phyloP scores from a whole-genome alignment of 1,139 yeast genomes.

The Saccharomyces hybrid region DNA sequence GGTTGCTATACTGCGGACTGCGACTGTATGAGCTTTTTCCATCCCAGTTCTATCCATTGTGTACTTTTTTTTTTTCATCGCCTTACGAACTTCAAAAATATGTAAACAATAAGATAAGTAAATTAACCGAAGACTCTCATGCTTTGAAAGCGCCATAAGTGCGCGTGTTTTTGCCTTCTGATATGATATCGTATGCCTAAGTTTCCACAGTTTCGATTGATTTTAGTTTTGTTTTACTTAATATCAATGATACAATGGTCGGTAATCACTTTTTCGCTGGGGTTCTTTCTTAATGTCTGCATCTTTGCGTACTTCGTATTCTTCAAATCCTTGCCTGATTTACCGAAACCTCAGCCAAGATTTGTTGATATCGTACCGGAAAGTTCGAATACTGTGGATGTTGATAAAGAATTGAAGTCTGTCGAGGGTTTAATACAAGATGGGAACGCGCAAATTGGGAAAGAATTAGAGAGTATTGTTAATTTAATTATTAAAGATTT shows the following conservation, averaged over 20 bases:
- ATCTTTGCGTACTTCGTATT: neutral
- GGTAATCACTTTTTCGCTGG: neutral
- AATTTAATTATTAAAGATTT: slow-evolving; percentile 52
- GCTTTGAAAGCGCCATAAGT: neutral
- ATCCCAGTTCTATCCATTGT: neutral
- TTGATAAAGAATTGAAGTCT: neutral
- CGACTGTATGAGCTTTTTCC: neutral
- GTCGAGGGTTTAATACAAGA: slow-evolving; percentile 27
- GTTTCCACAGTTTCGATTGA: neutral
- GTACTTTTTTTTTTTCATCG: neutral
- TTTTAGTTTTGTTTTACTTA: neutral
- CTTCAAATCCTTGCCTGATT: neutral
- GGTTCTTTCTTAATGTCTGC: neutral
- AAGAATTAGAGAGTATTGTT: slow-evolving; percentile 46
- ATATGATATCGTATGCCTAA: neutral
- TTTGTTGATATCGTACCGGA: neutral
- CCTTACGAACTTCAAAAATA: neutral
- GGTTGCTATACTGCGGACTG: neutral
- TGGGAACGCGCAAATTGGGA: slow-evolving; percentile 37
- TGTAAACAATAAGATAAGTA: neutral
- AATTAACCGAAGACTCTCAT: neutral
- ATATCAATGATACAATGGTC: neutral
- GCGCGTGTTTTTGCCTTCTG: neutral
- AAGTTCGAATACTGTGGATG: neutral
- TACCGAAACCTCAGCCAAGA: neutral